These are phyloP conservation scores for Neurospora crassa DNA, from an alignment of 2,329 filamentous ascomycete species.

Conservation along the genomic window DNA sequence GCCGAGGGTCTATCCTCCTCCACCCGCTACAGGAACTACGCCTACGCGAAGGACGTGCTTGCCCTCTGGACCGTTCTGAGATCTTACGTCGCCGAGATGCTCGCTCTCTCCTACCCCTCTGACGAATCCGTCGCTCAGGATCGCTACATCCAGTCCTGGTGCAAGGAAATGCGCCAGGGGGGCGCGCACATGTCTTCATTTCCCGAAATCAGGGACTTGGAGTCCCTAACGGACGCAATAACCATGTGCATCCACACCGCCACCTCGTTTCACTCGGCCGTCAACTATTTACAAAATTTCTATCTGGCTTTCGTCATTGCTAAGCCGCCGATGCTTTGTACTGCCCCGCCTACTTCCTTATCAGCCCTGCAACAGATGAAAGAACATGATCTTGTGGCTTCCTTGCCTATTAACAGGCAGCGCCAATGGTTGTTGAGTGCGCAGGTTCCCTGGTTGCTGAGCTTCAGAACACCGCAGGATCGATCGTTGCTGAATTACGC, in stretches of 20 bases:
- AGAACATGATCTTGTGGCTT: conserved; percentile 26
- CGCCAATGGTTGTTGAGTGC: conserved; percentile 35
- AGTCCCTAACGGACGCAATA: conserved; percentile 33
- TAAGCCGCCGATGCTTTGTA: conserved; percentile 31
- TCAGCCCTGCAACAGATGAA: conserved; percentile 22
- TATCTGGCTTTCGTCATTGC: conserved; percentile 38
- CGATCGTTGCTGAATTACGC: conserved; percentile 32
- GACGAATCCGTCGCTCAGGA: conserved; percentile 23
- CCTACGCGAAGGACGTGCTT: conserved; percentile 36
- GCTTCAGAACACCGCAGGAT: conserved; percentile 30
- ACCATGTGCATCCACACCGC: conserved; percentile 45
- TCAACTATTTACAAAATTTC: conserved; percentile 43
- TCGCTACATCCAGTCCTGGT: conserved; percentile 29
- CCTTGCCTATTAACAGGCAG: conserved; percentile 32
- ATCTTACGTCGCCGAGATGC: conserved; percentile 30
- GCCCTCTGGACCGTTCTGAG: conserved; percentile 34
- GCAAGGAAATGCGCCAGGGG: conserved; percentile 27
- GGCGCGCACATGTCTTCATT: conserved; percentile 31
- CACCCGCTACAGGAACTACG: conserved; percentile 35
- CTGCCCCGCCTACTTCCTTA: conserved; percentile 23
- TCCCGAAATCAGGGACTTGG: conserved; percentile 31
- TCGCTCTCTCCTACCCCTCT: conserved; percentile 25
- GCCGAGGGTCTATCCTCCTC: conserved; percentile 21
- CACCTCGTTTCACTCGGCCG: conserved; percentile 37
- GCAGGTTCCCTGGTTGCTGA: conserved; percentile 36